Evolutionary conservation across 1,284 basidiomycete genomes (phyloP), one percentile per base, ranked within the genome.

Genomic region (Amylostereum areolatum): DNA sequence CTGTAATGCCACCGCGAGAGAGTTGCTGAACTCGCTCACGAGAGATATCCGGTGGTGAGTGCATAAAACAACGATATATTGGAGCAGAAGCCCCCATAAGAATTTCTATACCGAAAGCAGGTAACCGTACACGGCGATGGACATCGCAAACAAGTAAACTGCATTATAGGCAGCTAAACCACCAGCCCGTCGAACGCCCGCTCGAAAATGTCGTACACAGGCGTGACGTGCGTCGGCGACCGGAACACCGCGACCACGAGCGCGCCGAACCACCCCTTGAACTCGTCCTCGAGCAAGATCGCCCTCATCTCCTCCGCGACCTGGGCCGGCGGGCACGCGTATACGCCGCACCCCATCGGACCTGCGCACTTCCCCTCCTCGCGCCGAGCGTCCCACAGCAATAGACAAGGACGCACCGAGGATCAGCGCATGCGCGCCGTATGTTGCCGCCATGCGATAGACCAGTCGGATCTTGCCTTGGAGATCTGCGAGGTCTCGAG

Each of bases 321-420:
- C 32, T 67, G 60, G 7, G 51, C 50, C 1, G 73, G 66, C 3
- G 73, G 73, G 54, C 72, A 74, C 6, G 35, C 50, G 53, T 75
- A 75, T 1, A 64, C 71, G 9, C 72, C 73, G 51, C 73, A 75
- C 0, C 73, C 73, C 65, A 75, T 69, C 3, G 73, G 73, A 55
- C 69, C 72, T 75, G 32, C n/a, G 7, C 4, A 39, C 18, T 36
- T 12, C 24, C 12, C 39, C 10, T 43, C 5, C 11, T 10, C 11
- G 34, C 11, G 9, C 24, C 11, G 33, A 10, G 25, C 24, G 34
- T 4, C 47, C 7, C 10, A 32, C 8, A 43, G 6, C 2, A 25
- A 29, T 45, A 29, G 39, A 24, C 25, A 37, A 28, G 18, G 18
- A 33, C 63, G 7, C 56, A 73, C 73, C 73, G 8, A 74, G 62